Conservation (phyloP, 305 asterid species). For the Plantago coronopus region DNA sequence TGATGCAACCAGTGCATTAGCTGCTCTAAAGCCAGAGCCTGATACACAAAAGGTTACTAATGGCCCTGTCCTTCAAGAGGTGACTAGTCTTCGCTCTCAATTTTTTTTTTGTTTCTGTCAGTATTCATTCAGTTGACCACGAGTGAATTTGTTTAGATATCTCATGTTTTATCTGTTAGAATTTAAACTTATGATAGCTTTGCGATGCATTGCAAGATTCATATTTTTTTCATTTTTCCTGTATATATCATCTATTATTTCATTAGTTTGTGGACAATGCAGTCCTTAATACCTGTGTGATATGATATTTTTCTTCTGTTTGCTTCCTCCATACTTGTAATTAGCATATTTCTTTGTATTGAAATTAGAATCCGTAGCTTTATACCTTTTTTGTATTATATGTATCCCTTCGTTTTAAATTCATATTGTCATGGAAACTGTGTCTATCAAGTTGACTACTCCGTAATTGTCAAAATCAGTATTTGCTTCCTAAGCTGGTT, state of each 20-base stretch:
- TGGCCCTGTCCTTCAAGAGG: slow-evolving; percentile 59
- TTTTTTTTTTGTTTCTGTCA: slow-evolving; percentile 15
- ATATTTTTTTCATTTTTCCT: no score
- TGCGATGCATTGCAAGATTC: no score
- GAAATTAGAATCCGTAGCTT: no score
- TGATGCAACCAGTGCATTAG: slow-evolving; percentile 91
- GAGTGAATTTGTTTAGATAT: background rate
- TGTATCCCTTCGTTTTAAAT: no score
- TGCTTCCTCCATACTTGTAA: background rate
- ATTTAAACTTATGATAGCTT: background rate
- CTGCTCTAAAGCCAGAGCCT: slow-evolving; percentile 84
- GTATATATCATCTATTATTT: background rate
- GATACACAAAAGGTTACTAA: slow-evolving; percentile 52
- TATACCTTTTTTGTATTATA: no score
- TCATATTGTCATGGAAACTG: background rate
- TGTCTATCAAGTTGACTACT: background rate
- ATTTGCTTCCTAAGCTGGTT: background rate
- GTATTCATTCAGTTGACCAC: slow-evolving; percentile 1
- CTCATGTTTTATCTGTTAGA: background rate
- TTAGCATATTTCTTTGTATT: background rate
- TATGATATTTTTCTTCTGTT: background rate
- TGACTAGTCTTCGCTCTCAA: slow-evolving; percentile 22
- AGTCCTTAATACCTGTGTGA: slow-evolving; percentile 1
- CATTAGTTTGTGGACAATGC: background rate
- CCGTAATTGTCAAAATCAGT: background rate